These are phyloP conservation scores for Ophiobolus disseminans DNA, from an alignment of 2,329 filamentous ascomycete genomes.

Conservation along the genomic window DNA sequence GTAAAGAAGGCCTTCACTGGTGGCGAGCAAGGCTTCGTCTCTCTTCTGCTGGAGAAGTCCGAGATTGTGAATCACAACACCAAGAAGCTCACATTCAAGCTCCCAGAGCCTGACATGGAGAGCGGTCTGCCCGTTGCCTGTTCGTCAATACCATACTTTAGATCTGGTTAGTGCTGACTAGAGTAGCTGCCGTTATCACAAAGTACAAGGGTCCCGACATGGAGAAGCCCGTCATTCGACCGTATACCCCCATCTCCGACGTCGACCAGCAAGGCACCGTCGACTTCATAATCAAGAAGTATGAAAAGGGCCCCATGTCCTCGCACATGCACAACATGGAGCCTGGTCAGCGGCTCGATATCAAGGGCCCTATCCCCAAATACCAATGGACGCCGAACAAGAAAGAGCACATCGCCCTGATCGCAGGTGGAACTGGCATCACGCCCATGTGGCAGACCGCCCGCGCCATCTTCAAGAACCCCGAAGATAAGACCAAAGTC, in stretches of 20 bases:
- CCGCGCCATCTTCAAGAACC: constrained; percentile 93
- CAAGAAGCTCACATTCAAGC: constrained; percentile 87
- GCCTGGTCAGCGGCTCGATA: constrained; percentile 80
- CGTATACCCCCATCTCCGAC: constrained; percentile 91
- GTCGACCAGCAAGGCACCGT: constrained; percentile 82
- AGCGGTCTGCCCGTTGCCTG: constrained; percentile 84
- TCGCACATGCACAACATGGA: constrained; percentile 83
- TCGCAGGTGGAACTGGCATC: constrained; percentile 96
- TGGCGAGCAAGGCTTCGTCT: constrained; percentile 88
- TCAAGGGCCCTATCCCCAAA: constrained; percentile 96
- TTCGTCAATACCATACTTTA: constrained; percentile 40
- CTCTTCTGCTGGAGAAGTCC: constrained; percentile 78
- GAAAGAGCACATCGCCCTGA: constrained; percentile 83
- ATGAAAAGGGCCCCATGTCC: constrained; percentile 91
- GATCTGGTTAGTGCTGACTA: neutral
- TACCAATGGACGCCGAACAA: constrained; percentile 91
- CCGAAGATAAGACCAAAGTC: constrained; percentile 95
- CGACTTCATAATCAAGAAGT: constrained; percentile 91
- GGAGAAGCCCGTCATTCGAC: constrained; percentile 85
- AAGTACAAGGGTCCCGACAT: constrained; percentile 86
- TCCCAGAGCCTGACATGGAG: constrained; percentile 83
- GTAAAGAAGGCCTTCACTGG: constrained; percentile 71
- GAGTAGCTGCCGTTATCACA: constrained; percentile 76
- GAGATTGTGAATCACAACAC: constrained; percentile 92
- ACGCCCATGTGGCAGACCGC: constrained; percentile 97